phyloP scores from a whole-genome alignment of 116 monocot genomes.

The Iris pallida region DNA sequence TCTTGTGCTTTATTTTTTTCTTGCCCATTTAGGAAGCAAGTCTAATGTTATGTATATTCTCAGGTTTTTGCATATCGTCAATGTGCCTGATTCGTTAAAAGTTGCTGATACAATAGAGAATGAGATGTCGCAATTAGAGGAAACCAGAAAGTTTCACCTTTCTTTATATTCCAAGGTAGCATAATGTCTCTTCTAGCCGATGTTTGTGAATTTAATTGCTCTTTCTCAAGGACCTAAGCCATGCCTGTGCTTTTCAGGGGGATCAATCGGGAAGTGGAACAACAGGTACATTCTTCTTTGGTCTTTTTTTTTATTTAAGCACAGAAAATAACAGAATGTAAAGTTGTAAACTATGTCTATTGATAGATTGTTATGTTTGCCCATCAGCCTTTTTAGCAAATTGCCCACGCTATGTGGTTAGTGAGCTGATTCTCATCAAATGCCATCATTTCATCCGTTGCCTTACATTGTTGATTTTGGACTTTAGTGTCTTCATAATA shows the following conservation, averaged over 20 bases:
- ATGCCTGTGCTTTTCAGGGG: constrained; percentile 31
- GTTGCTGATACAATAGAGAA: constrained; percentile 42
- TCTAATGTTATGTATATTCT: constrained; percentile 3
- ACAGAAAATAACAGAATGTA: not conserved
- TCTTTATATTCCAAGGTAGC: constrained; percentile 75
- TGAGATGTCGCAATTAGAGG: constrained; percentile 84
- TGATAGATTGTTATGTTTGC: not conserved
- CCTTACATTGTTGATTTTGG: not conserved
- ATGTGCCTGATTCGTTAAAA: constrained; percentile 47
- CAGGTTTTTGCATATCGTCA: constrained; percentile 76
- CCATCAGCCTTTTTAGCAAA: not conserved
- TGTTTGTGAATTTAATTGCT: not conserved
- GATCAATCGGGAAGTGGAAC: constrained; percentile 15
- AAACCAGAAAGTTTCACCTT: constrained; percentile 83
- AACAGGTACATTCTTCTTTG: constrained; percentile 35
- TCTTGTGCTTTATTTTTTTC: not conserved
- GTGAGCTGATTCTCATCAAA: not conserved
- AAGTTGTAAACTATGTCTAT: not conserved
- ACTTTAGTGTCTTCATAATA: not conserved
- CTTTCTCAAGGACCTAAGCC: not conserved
- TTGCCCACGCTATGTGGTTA: not conserved
- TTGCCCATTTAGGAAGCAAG: not conserved
- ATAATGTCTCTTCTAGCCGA: not conserved
- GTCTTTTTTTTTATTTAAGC: not conserved
- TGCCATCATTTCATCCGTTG: not conserved